Conservation (phyloP, 208 protist genomes). For the Leishmania lainsoni region DNA sequence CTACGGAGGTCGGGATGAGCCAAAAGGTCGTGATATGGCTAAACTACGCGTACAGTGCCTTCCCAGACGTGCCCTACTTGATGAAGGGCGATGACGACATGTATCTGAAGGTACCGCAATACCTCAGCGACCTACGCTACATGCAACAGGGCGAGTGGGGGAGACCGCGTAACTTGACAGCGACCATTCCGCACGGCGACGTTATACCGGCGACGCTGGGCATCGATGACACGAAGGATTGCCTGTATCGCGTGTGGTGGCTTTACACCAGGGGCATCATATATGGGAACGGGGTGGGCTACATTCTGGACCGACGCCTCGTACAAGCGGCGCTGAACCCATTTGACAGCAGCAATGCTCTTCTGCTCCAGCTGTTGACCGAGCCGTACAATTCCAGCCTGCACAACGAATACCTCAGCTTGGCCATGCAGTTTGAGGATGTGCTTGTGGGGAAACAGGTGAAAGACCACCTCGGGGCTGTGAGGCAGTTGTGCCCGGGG, state of each 20-base stretch:
- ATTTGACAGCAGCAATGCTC: neutral
- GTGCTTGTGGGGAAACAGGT: too few species aligned
- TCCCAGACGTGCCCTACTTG: too few species aligned
- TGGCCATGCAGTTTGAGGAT: too few species aligned
- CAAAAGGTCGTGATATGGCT: too few species aligned
- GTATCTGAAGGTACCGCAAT: conserved; percentile 56
- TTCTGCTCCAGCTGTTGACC: neutral
- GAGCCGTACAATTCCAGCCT: neutral
- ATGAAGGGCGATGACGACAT: conserved; percentile 57
- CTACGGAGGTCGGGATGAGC: too few species aligned
- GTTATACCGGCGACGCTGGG: neutral
- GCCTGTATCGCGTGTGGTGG: neutral
- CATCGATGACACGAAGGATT: neutral
- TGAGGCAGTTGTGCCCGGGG: too few species aligned
- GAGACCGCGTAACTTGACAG: neutral
- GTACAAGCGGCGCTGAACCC: neutral
- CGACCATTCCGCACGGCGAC: neutral
- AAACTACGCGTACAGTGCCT: too few species aligned
- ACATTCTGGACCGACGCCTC: neutral
- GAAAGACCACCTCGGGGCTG: too few species aligned
- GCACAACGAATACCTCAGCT: neutral
- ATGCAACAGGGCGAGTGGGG: neutral
- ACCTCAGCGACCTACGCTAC: conserved; percentile 36
- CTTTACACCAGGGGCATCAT: neutral
- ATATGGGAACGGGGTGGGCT: neutral